These are phyloP conservation scores for Saccharomycopsis crataegensis DNA, from an alignment of 1,139 yeast genomes.

Conservation along the genomic window DNA sequence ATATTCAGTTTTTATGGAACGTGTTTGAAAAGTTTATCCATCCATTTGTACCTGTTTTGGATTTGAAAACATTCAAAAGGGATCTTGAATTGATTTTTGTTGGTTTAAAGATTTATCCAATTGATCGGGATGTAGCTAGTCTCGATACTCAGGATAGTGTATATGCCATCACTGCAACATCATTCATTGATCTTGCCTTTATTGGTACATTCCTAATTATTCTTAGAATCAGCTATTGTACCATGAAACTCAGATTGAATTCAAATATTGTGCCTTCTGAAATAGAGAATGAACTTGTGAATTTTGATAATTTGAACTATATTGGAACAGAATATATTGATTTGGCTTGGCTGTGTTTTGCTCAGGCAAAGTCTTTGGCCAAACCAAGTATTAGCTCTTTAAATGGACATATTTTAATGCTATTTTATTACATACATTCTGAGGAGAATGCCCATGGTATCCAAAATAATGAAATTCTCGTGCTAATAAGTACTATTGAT, in stretches of 20 bases:
- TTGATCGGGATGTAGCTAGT: not conserved
- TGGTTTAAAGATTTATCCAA: slow-evolving; percentile 8
- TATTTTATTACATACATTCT: slow-evolving; percentile 5
- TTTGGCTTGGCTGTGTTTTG: slow-evolving; percentile 11
- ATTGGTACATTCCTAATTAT: slow-evolving; percentile 16
- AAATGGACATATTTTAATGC: not conserved
- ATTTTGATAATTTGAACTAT: slow-evolving; percentile 1
- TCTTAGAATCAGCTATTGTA: slow-evolving; percentile 11
- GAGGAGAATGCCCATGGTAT: slow-evolving; percentile 7
- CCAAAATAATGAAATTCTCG: not conserved
- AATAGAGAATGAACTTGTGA: slow-evolving; percentile 10
- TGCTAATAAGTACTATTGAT: not conserved
- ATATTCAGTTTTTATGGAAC: slow-evolving; percentile 5
- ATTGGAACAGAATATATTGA: slow-evolving; percentile 9
- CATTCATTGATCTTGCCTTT: slow-evolving; percentile 13
- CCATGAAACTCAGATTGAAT: slow-evolving; percentile 11
- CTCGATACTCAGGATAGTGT: not conserved
- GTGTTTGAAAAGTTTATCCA: slow-evolving; percentile 12
- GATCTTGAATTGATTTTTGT: slow-evolving; percentile 8
- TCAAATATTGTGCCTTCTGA: not conserved
- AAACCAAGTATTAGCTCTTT: slow-evolving; percentile 8
- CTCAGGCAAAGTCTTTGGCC: slow-evolving; percentile 10
- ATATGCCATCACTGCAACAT: not conserved
- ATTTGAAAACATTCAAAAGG: slow-evolving; percentile 6
- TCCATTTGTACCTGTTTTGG: slow-evolving; percentile 14